phyloP scores from a whole-genome alignment of 176 grass and related monocot genomes.

The Raddia guianensis region DNA sequence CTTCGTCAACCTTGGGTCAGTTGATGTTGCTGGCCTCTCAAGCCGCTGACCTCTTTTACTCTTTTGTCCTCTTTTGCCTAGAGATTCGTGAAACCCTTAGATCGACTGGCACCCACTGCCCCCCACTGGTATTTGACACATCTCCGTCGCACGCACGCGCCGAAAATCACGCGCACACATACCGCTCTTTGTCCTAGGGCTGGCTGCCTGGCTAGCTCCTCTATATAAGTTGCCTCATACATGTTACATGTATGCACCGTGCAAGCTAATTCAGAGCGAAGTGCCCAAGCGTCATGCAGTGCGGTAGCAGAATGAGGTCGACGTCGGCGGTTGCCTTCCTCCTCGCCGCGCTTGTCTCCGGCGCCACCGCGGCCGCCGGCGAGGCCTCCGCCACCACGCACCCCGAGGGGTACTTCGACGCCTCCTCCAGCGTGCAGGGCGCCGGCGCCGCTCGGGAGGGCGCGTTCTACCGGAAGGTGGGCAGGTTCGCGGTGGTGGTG shows the following conservation, averaged over 20 bases:
- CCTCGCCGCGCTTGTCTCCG: background rate
- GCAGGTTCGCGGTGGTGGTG: constrained; percentile 39
- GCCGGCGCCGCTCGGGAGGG: background rate
- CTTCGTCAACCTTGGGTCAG: background rate
- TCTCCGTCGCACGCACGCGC: background rate
- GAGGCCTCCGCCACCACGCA: background rate
- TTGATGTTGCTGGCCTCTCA: background rate
- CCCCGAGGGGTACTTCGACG: background rate
- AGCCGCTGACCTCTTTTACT: constrained; percentile 24
- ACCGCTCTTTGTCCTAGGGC: too few relatives aligned
- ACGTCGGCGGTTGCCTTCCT: background rate
- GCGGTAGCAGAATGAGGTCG: background rate
- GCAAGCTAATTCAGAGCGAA: background rate
- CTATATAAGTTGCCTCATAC: background rate
- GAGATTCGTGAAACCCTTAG: background rate
- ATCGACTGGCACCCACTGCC: background rate
- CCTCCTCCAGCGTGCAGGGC: background rate
- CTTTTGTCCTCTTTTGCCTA: constrained; percentile 10
- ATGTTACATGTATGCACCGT: background rate
- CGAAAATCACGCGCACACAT: background rate
- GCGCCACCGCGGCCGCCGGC: too few relatives aligned
- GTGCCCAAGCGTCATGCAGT: too few relatives aligned
- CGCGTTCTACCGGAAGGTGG: constrained; percentile 26
- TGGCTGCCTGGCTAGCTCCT: too few relatives aligned
- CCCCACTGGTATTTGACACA: background rate